Evolutionary conservation across 2,329 filamentous ascomycete species (phyloP).

Genomic region (Ceratocystis variospora): DNA sequence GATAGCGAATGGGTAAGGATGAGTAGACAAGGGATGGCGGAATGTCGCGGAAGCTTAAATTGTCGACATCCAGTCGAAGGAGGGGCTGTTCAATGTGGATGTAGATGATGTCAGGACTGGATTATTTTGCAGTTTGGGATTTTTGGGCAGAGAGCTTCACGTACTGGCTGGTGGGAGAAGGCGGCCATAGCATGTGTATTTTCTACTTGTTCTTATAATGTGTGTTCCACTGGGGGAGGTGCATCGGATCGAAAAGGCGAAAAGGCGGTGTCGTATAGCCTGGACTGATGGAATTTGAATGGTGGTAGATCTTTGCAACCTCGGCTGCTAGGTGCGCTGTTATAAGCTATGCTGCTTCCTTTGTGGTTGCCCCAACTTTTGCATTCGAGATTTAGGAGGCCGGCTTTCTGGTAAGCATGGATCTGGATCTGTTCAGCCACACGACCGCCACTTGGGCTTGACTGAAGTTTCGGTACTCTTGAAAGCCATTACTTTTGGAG

Average conservation of each 20-base stretch:
- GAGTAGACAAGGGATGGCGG: not conserved
- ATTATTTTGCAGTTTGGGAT: too few species aligned
- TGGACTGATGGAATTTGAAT: too few species aligned
- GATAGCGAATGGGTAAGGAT: not conserved
- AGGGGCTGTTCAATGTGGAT: not conserved
- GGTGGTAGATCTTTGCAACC: too few species aligned
- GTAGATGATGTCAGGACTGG: not conserved
- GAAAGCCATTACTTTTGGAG: not conserved
- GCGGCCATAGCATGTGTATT: too few species aligned
- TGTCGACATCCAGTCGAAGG: not conserved
- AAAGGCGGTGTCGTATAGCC: too few species aligned
- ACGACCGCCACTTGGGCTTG: too few species aligned
- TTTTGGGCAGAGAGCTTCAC: too few species aligned
- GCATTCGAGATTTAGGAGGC: not conserved
- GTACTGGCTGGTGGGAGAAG: too few species aligned
- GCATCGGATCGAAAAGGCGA: too few species aligned
- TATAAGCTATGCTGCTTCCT: not conserved
- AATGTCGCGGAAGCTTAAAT: not conserved
- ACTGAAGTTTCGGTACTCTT: not conserved
- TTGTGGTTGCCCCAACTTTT: not conserved
- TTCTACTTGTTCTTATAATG: too few species aligned
- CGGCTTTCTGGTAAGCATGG: not conserved
- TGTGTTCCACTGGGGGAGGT: too few species aligned
- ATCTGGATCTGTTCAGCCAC: not conserved
- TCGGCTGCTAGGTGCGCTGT: too few species aligned